Percentiles rank a stretch among this genome's conserved stretches.
Evolutionary conservation across 352 stramenopile genomes (phyloP).

Genomic region (Phytopythium chamaehyphon): DNA sequence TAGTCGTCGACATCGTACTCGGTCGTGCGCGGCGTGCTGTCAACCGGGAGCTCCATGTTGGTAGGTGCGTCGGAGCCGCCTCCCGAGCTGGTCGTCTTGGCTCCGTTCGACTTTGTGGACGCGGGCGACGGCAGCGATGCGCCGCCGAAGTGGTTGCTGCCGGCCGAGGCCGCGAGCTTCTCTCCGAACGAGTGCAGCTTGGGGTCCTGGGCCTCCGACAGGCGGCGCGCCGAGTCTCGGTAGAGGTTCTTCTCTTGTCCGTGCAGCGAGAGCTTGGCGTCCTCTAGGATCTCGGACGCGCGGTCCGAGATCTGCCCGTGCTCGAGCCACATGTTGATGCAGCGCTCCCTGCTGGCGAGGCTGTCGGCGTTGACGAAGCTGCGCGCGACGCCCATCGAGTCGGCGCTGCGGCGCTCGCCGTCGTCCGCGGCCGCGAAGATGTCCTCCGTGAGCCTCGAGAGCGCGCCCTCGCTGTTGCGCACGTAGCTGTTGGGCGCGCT

Average conservation of each 20-base stretch:
- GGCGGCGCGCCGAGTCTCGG: slow-evolving; percentile 40
- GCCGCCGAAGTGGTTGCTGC: slow-evolving; percentile 14
- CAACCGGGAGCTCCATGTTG: slow-evolving; percentile 4
- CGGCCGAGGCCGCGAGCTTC: slow-evolving; percentile 35
- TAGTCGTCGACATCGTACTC: slow-evolving; percentile 24
- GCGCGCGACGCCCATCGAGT: neutral
- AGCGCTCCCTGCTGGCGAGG: slow-evolving; percentile 48
- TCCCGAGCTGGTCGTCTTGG: slow-evolving; percentile 1
- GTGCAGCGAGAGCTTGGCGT: slow-evolving; percentile 71
- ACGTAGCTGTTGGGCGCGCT: slow-evolving; percentile 18
- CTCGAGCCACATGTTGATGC: slow-evolving; percentile 80
- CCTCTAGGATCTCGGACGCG: slow-evolving; percentile 78
- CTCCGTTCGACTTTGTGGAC: neutral
- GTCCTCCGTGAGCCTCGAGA: slow-evolving; percentile 41
- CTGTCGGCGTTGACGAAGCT: slow-evolving; percentile 7
- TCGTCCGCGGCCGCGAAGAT: slow-evolving; percentile 45
- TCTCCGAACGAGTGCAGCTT: slow-evolving; percentile 64
- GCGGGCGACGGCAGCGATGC: neutral
- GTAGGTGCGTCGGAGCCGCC: neutral
- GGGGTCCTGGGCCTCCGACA: slow-evolving; percentile 67
- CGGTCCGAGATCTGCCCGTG: slow-evolving; percentile 79
- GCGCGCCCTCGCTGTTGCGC: slow-evolving; percentile 48
- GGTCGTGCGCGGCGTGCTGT: slow-evolving; percentile 10
- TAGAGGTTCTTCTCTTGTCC: slow-evolving; percentile 85
- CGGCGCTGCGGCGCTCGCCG: slow-evolving; percentile 1